Percentiles rank a stretch among this genome's conserved stretches.
phyloP scores from a whole-genome alignment of 2,329 filamentous ascomycete species.

The Botryotinia globosa region DNA sequence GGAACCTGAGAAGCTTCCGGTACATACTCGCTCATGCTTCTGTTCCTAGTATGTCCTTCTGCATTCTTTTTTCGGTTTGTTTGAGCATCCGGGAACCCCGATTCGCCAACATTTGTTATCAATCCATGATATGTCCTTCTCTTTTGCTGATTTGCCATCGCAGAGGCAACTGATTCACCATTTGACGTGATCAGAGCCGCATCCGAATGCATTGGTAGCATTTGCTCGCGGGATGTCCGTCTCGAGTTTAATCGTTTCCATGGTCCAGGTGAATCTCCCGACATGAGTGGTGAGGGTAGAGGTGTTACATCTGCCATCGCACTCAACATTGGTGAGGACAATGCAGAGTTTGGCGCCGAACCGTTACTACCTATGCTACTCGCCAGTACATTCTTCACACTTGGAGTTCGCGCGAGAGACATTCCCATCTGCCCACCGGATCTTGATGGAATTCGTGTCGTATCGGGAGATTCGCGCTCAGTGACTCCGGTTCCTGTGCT shows the following conservation, averaged over 20 bases:
- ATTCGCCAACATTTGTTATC: conserved; percentile 28
- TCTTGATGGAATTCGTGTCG: conserved; percentile 21
- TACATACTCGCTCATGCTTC: conserved; percentile 85
- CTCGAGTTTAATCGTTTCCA: conserved; percentile 56
- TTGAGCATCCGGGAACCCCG: conserved; percentile 25
- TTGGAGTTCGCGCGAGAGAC: conserved; percentile 58
- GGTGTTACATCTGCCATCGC: conserved; percentile 78
- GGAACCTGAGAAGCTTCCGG: conserved; percentile 68
- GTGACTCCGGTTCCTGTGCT: conserved; percentile 24
- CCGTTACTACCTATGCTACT: conserved; percentile 46
- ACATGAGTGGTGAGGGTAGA: conserved; percentile 70
- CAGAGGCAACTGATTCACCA: conserved; percentile 52
- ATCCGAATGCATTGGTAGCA: conserved; percentile 42
- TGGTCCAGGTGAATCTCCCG: conserved; percentile 62
- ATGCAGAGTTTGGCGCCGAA: conserved; percentile 61
- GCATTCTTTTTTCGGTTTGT: conserved; percentile 33
- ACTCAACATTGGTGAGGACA: conserved; percentile 71
- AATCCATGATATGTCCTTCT: conserved; percentile 56
- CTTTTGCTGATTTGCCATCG: conserved; percentile 52
- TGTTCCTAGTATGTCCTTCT: conserved; percentile 61
- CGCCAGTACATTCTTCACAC: conserved; percentile 54
- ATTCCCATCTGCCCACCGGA: conserved; percentile 31
- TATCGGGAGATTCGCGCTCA: conserved; percentile 26
- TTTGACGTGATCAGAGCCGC: conserved; percentile 51
- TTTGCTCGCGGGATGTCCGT: conserved; percentile 48